A percentile compares a stretch with the other conserved stretches of the same genome.
These are phyloP conservation scores for Conoideocrella luteorostrata DNA, from an alignment of 2,329 filamentous ascomycete species.

Conservation along the genomic window DNA sequence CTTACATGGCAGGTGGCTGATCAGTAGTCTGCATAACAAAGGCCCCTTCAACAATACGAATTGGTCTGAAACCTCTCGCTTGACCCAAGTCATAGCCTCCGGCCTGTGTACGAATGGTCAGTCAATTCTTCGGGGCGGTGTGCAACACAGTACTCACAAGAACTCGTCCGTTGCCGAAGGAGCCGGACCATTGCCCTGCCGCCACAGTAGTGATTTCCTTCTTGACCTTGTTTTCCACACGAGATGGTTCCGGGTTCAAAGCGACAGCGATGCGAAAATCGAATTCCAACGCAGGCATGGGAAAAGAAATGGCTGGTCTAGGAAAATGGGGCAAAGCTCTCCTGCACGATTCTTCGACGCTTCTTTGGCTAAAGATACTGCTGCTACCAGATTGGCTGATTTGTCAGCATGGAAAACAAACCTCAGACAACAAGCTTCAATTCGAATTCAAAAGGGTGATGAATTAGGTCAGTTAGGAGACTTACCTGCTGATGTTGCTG, in stretches of 20 bases:
- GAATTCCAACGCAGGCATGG: conserved; percentile 39
- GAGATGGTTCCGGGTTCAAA: conserved; percentile 36
- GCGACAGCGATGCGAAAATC: conserved; percentile 45
- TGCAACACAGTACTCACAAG: conserved; percentile 28
- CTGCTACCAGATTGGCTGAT: background rate
- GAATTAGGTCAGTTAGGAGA: background rate
- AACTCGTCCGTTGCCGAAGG: conserved; percentile 42
- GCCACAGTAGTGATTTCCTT: conserved; percentile 45
- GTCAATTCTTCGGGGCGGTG: too few relatives aligned
- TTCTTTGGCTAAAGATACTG: conserved; percentile 16
- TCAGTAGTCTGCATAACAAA: conserved; percentile 44
- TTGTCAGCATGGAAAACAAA: too few relatives aligned
- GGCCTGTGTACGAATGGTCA: conserved; percentile 22
- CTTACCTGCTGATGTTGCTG: conserved; percentile 11
- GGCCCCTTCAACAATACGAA: conserved; percentile 40
- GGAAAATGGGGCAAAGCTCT: conserved; percentile 33
- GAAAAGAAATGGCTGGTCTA: conserved; percentile 36
- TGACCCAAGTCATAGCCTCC: conserved; percentile 37
- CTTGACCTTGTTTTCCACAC: conserved; percentile 35
- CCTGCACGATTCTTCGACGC: conserved; percentile 31
- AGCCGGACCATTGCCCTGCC: conserved; percentile 40
- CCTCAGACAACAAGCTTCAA: too few relatives aligned
- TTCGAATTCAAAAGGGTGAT: too few relatives aligned
- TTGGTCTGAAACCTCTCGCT: conserved; percentile 32
- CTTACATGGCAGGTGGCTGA: conserved; percentile 37